phyloP scores from a whole-genome alignment of 2,329 filamentous ascomycete genomes.

The Cordyceps farinosa region DNA sequence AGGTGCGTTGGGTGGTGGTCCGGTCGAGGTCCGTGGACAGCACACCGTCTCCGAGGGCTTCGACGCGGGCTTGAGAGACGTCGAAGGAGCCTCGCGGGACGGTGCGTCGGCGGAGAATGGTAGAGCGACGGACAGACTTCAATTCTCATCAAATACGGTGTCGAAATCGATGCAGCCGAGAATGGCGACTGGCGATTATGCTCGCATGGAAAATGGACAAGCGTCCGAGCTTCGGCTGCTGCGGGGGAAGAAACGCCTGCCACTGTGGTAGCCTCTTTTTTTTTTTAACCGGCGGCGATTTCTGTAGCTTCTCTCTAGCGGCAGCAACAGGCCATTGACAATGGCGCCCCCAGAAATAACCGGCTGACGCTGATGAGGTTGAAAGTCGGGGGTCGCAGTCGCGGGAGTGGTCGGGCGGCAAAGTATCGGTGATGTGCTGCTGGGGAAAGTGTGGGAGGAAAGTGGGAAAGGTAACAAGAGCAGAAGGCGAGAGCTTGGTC shows the following conservation, averaged over 20 bases:
- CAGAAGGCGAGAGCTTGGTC: conserved; percentile 20
- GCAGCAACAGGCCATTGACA: conserved; percentile 48
- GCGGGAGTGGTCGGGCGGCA: background rate
- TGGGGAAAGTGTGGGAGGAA: conserved; percentile 6
- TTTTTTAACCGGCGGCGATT: conserved; percentile 38
- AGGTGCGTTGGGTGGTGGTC: background rate
- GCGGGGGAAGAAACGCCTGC: conserved; percentile 11
- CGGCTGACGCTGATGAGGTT: background rate
- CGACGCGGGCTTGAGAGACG: conserved; percentile 14
- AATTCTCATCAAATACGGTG: background rate
- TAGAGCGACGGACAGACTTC: background rate
- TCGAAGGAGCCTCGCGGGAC: conserved; percentile 21
- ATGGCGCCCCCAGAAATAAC: background rate
- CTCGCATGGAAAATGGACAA: background rate
- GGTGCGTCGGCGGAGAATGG: conserved; percentile 7
- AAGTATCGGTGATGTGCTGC: conserved; percentile 11
- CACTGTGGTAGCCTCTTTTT: conserved; percentile 5
- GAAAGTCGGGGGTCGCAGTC: background rate
- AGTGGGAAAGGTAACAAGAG: conserved; percentile 22
- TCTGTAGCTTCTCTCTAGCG: conserved; percentile 44
- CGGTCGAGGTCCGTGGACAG: conserved; percentile 1
- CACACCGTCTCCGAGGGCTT: conserved; percentile 21
- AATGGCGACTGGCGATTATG: background rate
- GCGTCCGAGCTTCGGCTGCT: conserved; percentile 13
- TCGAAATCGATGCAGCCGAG: background rate